Conservation (phyloP, 495 filamentous ascomycete species). For the Xylaria acuta region DNA sequence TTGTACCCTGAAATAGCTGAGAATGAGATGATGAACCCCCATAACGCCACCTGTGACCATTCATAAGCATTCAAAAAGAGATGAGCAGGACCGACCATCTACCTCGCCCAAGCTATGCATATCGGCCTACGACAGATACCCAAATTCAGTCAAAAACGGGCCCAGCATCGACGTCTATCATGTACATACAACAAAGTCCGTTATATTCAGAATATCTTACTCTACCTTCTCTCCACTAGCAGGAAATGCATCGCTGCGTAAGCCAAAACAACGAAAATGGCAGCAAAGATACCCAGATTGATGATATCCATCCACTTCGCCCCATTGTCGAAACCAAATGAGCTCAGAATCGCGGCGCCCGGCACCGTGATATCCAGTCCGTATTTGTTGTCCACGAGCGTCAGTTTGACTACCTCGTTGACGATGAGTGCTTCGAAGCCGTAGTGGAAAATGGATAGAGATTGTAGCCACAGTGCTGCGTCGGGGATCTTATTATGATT, state of each 20-base stretch:
- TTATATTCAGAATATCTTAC: neutral
- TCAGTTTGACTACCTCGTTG: slow-evolving; percentile 93
- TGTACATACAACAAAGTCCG: slow-evolving; percentile 2
- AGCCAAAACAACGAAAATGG: slow-evolving; percentile 82
- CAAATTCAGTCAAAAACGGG: slow-evolving; percentile 1
- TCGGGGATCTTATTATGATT: slow-evolving; percentile 93
- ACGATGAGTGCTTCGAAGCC: slow-evolving; percentile 96
- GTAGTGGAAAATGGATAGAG: slow-evolving; percentile 99
- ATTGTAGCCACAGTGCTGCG: slow-evolving; percentile 85
- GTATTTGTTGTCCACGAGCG: slow-evolving; percentile 89
- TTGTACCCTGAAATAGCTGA: slow-evolving; percentile 29
- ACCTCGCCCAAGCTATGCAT: slow-evolving; percentile 9
- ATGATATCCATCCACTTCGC: slow-evolving; percentile 87
- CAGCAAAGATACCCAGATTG: slow-evolving; percentile 82
- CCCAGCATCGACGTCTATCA: neutral
- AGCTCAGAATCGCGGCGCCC: slow-evolving; percentile 89
- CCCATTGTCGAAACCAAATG: slow-evolving; percentile 86
- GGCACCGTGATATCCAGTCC: slow-evolving; percentile 96
- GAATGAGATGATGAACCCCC: slow-evolving; percentile 29
- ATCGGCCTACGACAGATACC: neutral
- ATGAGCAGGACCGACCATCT: neutral
- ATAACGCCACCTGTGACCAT: slow-evolving; percentile 27
- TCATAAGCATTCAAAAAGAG: slow-evolving; percentile 9
- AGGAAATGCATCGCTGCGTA: slow-evolving; percentile 94
- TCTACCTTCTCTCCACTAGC: slow-evolving; percentile 85